phyloP scores from a whole-genome alignment of 495 filamentous ascomycete genomes.

The Neurospora intermedia region DNA sequence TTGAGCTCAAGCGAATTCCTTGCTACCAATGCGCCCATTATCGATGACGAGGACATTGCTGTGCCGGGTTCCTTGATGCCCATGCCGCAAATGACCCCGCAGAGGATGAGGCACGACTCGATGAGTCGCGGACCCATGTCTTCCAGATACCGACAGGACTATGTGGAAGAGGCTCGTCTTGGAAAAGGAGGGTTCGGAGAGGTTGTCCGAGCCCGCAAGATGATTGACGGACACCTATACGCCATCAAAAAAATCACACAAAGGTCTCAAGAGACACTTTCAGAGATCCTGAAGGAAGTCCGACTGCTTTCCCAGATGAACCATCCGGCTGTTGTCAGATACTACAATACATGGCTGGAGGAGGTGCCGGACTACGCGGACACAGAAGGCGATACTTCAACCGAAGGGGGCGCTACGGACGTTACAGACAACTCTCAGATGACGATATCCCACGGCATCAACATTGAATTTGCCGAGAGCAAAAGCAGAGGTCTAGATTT shows the following conservation, averaged over 20 bases:
- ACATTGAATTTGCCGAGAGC: constrained; percentile 56
- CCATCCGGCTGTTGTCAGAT: constrained; percentile 91
- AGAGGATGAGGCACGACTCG: constrained; percentile 39
- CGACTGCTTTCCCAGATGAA: constrained; percentile 83
- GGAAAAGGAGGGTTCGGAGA: constrained; percentile 94
- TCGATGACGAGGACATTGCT: constrained; percentile 31
- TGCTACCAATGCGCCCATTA: constrained; percentile 47
- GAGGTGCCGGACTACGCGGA: constrained; percentile 44
- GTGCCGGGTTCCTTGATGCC: constrained; percentile 28
- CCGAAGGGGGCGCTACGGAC: constrained; percentile 35
- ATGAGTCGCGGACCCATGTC: constrained; percentile 31
- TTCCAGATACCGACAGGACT: constrained; percentile 78
- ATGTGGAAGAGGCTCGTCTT: constrained; percentile 75
- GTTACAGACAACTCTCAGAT: constrained; percentile 9
- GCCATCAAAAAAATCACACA: constrained; percentile 94
- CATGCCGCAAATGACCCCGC: constrained; percentile 25
- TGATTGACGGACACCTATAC: constrained; percentile 84
- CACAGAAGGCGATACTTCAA: constrained; percentile 49
- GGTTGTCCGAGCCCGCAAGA: constrained; percentile 93
- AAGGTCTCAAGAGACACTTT: constrained; percentile 64
- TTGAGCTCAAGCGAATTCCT: constrained; percentile 81
- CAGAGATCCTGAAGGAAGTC: constrained; percentile 84
- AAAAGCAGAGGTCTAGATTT: constrained; percentile 81
- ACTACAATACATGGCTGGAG: constrained; percentile 92
- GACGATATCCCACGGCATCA: constrained; percentile 23